Conservation (phyloP, 257 asterid genomes). For the Solanum bukasovii region DNA sequence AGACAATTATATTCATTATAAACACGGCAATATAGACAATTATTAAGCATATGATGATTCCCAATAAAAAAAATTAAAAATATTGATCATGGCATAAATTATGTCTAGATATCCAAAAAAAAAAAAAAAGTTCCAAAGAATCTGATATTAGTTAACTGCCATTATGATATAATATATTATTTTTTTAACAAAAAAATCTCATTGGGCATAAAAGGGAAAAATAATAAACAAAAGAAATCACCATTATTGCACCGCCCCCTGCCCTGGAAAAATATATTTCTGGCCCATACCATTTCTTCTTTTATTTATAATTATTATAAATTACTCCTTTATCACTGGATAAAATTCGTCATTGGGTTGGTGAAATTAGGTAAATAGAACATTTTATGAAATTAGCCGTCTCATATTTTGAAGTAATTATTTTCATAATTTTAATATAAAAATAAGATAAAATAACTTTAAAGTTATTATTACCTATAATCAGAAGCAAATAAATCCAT, state of each 20-base stretch:
- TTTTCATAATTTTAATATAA: neutral
- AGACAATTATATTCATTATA: neutral
- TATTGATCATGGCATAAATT: neutral
- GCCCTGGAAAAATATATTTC: neutral
- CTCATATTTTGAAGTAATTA: neutral
- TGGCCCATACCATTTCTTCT: neutral
- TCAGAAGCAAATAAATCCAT: neutral
- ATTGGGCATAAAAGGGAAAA: neutral
- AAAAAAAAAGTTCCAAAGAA: no score
- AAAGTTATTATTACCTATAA: no score
- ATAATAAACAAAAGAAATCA: neutral
- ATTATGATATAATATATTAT: neutral
- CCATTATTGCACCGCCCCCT: neutral
- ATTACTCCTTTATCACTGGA: neutral
- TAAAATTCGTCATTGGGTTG: neutral
- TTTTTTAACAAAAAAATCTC: neutral
- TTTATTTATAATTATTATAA: neutral
- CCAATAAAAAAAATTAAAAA: neutral
- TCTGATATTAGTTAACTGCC: neutral
- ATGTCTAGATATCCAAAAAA: neutral
- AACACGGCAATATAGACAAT: no score
- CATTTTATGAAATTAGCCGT: neutral
- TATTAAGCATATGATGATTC: neutral
- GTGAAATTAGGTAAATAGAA: neutral
- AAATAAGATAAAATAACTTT: no score